Evolutionary conservation across 108 stramenopile species (phyloP), one percentile per base, ranked within the genome.

Genomic region (Asterionellopsis glacialis): DNA sequence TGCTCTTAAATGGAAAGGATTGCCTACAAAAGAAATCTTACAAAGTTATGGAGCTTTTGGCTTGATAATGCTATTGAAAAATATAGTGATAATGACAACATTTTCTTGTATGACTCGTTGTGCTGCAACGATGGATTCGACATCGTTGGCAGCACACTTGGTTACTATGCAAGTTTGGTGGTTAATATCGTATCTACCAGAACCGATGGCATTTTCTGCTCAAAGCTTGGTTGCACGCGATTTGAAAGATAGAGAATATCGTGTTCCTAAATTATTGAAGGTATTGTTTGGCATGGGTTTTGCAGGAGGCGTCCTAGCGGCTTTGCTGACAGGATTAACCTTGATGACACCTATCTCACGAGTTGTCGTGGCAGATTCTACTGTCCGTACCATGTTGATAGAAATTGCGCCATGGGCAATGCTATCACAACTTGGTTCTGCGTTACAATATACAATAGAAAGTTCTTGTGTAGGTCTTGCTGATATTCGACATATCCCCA

Each of bases 141-240:
- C 63, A 11, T 66, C 74, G 6, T 55, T 78, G 42, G 77, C 77
- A 10, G 77, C 77, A 11, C 77, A 78, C 62, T 74, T 75, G 66
- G 74, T 76, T 0, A 59, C 68, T 5, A 43, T 65, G 4, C 74
- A 71, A 47, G 70, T 71, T 15, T 71, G 70, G 70, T 71, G 70
- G 70, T 48, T 71, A 7, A 9, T 71, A 28, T 60, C 59, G 21
- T 71, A 64, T 23, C 22, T 71, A 13, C 70, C 70, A 13, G 70
- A 71, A 51, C 65, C 70, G 1, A 61, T 66, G 59, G 39, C 55
- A 14, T 50, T 66, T 13, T 64, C 65, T 14, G 70, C 64, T 52
- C 70, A 71, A 61, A 71, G 62, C 10, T 48, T 71, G 13, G 63
- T 71, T 23, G 63, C 70, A 28, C 49, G 70, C 10, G 70, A 71